These are phyloP conservation scores for Dactylorhiza incarnata DNA, from an alignment of 106 monocot species.

Conservation along the genomic window DNA sequence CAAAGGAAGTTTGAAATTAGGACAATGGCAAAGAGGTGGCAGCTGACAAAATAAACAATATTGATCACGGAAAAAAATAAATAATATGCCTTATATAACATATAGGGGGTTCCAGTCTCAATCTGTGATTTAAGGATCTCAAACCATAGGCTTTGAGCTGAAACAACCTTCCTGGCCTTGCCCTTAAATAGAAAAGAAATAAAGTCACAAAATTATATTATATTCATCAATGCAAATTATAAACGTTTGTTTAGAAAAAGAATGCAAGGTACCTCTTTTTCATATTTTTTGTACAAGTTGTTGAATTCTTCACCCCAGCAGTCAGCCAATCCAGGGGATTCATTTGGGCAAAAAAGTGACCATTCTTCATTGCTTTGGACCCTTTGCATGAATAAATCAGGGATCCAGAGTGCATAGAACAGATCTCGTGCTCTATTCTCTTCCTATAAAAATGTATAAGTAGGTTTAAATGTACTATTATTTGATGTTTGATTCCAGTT, in stretches of 20 bases:
- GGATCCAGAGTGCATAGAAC: conserved; percentile 84
- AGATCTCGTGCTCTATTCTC: conserved; percentile 87
- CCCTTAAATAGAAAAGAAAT: too few relatives aligned
- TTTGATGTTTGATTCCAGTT: too few relatives aligned
- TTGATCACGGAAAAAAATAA: too few relatives aligned
- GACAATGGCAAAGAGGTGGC: background rate
- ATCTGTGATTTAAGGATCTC: conserved; percentile 69
- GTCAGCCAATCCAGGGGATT: conserved; percentile 13
- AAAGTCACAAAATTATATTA: conserved; percentile 5
- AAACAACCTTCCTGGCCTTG: too few relatives aligned
- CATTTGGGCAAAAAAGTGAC: conserved; percentile 17
- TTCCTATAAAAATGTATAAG: conserved; percentile 32
- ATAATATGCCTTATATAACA: conserved; percentile 64
- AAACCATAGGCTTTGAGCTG: conserved; percentile 40
- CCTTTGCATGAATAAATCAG: conserved; percentile 27
- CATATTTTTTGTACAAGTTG: conserved; percentile 62
- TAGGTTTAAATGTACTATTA: too few relatives aligned
- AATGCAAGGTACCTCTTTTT: conserved; percentile 41
- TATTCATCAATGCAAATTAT: too few relatives aligned
- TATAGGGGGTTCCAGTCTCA: conserved; percentile 83
- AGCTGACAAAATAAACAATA: background rate
- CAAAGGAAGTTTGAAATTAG: background rate
- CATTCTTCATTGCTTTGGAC: conserved; percentile 7
- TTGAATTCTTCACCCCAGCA: conserved; percentile 82
- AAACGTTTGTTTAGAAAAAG: background rate